These are phyloP conservation scores for Penicillium sp. DNA, from an alignment of 2,329 filamentous ascomycete genomes.

Conservation along the genomic window DNA sequence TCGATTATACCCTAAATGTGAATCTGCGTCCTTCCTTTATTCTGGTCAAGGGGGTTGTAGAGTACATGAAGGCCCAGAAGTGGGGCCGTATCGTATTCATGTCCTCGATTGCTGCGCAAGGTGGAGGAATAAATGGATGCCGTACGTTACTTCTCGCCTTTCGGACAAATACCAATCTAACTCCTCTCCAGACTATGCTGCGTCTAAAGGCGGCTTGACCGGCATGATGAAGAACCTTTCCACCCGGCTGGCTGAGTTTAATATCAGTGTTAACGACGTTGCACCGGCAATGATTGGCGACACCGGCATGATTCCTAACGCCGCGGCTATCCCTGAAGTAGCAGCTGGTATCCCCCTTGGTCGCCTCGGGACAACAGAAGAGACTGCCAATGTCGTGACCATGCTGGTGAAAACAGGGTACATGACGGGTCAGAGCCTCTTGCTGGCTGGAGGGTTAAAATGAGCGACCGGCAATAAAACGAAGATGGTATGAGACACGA, in stretches of 20 bases:
- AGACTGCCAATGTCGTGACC: constrained; percentile 60
- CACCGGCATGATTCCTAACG: constrained; percentile 62
- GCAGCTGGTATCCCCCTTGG: constrained; percentile 61
- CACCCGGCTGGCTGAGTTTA: constrained; percentile 57
- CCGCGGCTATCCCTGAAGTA: constrained; percentile 58
- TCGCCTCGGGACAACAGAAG: constrained; percentile 57
- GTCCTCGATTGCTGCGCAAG: constrained; percentile 62
- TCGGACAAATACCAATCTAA: not conserved
- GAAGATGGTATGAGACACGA: not conserved
- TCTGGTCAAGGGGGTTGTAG: constrained; percentile 59
- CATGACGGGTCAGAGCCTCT: constrained; percentile 57
- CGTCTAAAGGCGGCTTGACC: constrained; percentile 61
- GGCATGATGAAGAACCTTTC: constrained; percentile 66
- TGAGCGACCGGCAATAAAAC: constrained; percentile 22
- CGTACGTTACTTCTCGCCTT: constrained; percentile 33
- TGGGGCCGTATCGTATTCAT: constrained; percentile 67
- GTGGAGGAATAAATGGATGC: constrained; percentile 64
- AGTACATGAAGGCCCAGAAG: constrained; percentile 57
- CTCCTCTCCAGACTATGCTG: constrained; percentile 49
- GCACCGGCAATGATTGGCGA: constrained; percentile 67
- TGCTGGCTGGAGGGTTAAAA: constrained; percentile 55
- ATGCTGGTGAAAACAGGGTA: constrained; percentile 64
- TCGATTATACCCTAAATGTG: constrained; percentile 61
- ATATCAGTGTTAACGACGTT: constrained; percentile 68
- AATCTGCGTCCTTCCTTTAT: constrained; percentile 64